Base-by-base conservation (phyloP, 1,284 basidiomycete species). In the Singerocomus inundabilis region DNA sequence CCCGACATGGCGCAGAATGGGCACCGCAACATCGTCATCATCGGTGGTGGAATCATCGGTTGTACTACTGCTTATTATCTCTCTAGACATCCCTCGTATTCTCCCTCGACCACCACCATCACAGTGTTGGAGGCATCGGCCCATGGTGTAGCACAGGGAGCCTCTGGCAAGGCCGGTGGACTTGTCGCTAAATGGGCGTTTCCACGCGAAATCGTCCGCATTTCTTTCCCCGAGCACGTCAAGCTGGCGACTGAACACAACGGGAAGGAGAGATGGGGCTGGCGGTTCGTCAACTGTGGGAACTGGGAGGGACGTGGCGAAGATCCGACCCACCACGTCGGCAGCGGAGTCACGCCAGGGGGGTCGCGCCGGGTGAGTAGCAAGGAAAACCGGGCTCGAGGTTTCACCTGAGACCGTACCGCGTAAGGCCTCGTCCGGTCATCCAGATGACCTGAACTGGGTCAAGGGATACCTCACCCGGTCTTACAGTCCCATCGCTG, bases 121-220 rank as follows among this genome's bases (percentile, higher is more conserved):
- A 86, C 78, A 7, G 66, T 98, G 6, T 67, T 97, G 44, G 94
- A 98, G 70, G 86, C 90, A 4, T 91, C 86, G 1, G 66, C 61
- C 8, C 61, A 76, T 36, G 84, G 85, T n/a, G 72, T 76, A 16
- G 85, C 84, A 1, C 84, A 86, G 55, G 85, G 87, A 0, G 91
- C 93, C 1, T 90, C 85, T 0, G 94, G 94, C 6, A 96, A 96
- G 66, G 89, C 91, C 0, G 94, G 93, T 3, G 94, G 94, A 0
- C 84, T 98, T n/a, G 78, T 98, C 21, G 93, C 94, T 0, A 80
- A 80, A 57, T 88, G 85, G 85, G 85, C 85, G 1, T 87, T 85
- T 58, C 85, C 85, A 0, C 78, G 82, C 48, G 87, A 93, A 62
- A 73, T 96, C 16, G 87, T 88, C 6, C 72, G 79, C 36, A 75